These are phyloP conservation scores for Solanum lycopersicoides DNA, from an alignment of 257 asterid genomes.

Conservation along the genomic window DNA sequence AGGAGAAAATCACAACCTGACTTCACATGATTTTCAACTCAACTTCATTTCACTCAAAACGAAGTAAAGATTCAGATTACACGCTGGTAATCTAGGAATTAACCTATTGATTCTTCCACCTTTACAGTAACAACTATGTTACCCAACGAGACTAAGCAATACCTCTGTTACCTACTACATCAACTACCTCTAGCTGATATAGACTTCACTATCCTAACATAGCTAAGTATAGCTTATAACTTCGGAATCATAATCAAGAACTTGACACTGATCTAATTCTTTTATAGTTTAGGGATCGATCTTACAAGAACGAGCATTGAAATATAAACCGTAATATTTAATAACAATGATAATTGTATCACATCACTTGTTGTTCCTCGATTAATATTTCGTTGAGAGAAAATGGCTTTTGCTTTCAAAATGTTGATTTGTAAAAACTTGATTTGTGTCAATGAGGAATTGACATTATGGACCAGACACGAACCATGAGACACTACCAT, in stretches of 20 bases:
- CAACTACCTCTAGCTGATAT: not conserved
- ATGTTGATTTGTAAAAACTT: not conserved
- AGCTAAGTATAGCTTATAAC: not conserved
- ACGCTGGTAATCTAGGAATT: too few species aligned
- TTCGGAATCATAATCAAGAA: not conserved
- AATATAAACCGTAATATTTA: too few species aligned
- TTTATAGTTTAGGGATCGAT: not conserved
- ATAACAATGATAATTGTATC: not conserved
- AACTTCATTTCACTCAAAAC: too few species aligned
- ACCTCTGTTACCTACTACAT: too few species aligned
- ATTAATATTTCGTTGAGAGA: not conserved
- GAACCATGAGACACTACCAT: too few species aligned
- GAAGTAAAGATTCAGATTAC: too few species aligned
- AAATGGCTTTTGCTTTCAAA: not conserved
- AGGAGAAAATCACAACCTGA: too few species aligned
- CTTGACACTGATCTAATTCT: not conserved
- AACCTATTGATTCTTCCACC: too few species aligned
- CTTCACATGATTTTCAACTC: too few species aligned
- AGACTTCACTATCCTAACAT: not conserved
- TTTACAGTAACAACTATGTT: too few species aligned
- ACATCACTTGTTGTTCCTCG: not conserved
- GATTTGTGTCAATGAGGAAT: not conserved
- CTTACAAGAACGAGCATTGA: not conserved
- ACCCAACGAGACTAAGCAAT: too few species aligned
- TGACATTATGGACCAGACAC: not conserved